A percentile compares a stretch with the other conserved stretches of the same genome.
Evolutionary conservation across 768 basidiomycete species (phyloP).

Genomic region (Mycena kentingensis): DNA sequence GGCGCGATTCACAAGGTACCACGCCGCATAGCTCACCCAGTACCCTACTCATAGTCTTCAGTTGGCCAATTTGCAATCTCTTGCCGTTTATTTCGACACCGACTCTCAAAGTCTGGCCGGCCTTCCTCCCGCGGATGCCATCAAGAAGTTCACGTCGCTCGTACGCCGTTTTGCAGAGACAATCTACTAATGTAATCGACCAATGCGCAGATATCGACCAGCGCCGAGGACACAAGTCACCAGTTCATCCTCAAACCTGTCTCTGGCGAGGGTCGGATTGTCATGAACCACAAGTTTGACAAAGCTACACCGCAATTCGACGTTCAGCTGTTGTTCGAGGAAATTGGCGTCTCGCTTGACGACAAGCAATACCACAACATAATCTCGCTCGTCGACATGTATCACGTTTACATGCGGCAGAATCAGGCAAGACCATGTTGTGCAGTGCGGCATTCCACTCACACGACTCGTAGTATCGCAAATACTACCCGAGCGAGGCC

Average conservation of each 20-base stretch:
- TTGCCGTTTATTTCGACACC: constrained; percentile 95
- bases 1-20: constrained; percentile 87
- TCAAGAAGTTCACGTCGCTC: constrained; percentile 74
- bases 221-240: constrained; percentile 60
- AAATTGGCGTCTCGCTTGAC: constrained; percentile 90
- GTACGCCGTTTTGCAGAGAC: constrained; percentile 37
- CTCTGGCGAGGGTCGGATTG: constrained; percentile 89
- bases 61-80: constrained; percentile 83
- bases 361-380: constrained; percentile 92
- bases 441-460: background rate
- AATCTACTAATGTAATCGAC: background rate
- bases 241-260: constrained; percentile 97
- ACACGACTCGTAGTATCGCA: constrained; percentile 66
- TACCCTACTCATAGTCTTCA: constrained; percentile 32
- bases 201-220: constrained; percentile 43
- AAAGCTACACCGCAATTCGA: constrained; percentile 82
- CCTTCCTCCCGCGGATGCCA: constrained; percentile 60
- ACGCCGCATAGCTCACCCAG: constrained; percentile 9
- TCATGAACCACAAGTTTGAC: constrained; percentile 79
- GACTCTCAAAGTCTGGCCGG: constrained; percentile 81
- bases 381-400: constrained; percentile 93
- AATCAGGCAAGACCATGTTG: constrained; percentile 50
- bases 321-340: constrained; percentile 84
- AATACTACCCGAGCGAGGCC: constrained; percentile 68
- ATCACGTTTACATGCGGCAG: constrained; percentile 89